Evolutionary conservation across 495 filamentous ascomycete species (phyloP).

Genomic region (Penicillium manginii): DNA sequence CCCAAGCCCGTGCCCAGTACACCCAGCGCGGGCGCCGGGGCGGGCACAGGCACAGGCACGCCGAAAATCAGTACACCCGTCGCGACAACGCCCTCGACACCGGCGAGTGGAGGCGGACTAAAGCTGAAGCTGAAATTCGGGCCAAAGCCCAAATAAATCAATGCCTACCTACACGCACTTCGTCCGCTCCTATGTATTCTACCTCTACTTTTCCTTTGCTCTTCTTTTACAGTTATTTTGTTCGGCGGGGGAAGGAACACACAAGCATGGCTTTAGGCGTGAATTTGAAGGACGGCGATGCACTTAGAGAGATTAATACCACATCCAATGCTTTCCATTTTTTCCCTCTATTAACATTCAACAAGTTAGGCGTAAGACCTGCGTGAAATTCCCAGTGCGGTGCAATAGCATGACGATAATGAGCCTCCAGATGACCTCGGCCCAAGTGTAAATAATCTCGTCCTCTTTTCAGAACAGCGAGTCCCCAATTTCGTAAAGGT

Average conservation of each 20-base stretch:
- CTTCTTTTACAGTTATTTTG: neutral
- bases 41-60: constrained; percentile 3
- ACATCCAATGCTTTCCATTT: constrained; percentile 9
- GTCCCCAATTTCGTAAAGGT: too few relatives aligned
- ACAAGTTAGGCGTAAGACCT: neutral
- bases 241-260: neutral
- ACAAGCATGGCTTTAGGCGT: constrained; percentile 23
- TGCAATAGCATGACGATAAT: too few relatives aligned
- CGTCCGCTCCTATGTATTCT: constrained; percentile 30
- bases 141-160: constrained; percentile 37
- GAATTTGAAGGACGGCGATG: constrained; percentile 9
- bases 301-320: constrained; percentile 16
- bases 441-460: too few relatives aligned
- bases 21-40: constrained; percentile 1
- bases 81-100: constrained; percentile 34
- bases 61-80: constrained; percentile 23
- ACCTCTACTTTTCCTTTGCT: constrained; percentile 11
- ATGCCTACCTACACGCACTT: constrained; percentile 11
- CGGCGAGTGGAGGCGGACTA: constrained; percentile 42
- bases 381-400: too few relatives aligned
- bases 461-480: too few relatives aligned
- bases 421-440: too few relatives aligned
- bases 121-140: constrained; percentile 52
- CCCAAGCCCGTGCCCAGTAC: constrained; percentile 36
- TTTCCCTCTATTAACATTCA: neutral